Base-by-base conservation (phyloP, 1,284 basidiomycete genomes). In the Apiotrichum gracile region DNA sequence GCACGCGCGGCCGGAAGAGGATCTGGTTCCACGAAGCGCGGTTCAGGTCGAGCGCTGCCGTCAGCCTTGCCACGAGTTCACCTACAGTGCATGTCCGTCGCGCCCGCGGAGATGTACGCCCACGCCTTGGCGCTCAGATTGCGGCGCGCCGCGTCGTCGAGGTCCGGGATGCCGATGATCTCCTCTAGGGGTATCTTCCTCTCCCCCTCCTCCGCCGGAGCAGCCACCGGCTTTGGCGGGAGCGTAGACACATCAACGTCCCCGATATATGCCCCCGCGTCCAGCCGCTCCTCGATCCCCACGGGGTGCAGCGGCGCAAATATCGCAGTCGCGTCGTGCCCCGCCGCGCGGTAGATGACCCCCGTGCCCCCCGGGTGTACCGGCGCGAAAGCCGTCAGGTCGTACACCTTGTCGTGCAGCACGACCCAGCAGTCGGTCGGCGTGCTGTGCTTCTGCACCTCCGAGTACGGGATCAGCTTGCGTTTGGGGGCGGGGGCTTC, bases 391-490 rank as follows among this genome's bases (percentile, higher is more conserved):
- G 87, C 85, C 6, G 91, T 92, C 52, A 93, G 86, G 56, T 75
- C 73, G 59, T 74, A 75, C 10, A 75, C 69, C n/a, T 70, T 70
- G 2, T 72, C 71, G 26, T 82, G 78, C 58, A 92, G 87, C 62
- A 93, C 84, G 57, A 94, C 86, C 91, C 90, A 93, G 72, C 88
- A 90, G 45, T 76, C 76, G 24, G 79, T 77, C 24, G 61, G 59
- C 25, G 66, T 74, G 56, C 75, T 78, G 68, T 84, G 82, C 64
- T 79, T 77, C 62, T 77, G 74, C 5, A 84, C 78, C 60, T 83
- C 80, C 10, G 77, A 68, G 62, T 69, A 78, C 22, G 75, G 64
- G 47, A 81, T 76, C 21, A 75, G 17, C 13, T 31, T 33, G 47
- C 14, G 10, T 40, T 47, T 50, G 42, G 6, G 14, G 25, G 33